Evolutionary conservation across 2,329 filamentous ascomycete genomes (phyloP).

Genomic region (Sporothrix schenckii): DNA sequence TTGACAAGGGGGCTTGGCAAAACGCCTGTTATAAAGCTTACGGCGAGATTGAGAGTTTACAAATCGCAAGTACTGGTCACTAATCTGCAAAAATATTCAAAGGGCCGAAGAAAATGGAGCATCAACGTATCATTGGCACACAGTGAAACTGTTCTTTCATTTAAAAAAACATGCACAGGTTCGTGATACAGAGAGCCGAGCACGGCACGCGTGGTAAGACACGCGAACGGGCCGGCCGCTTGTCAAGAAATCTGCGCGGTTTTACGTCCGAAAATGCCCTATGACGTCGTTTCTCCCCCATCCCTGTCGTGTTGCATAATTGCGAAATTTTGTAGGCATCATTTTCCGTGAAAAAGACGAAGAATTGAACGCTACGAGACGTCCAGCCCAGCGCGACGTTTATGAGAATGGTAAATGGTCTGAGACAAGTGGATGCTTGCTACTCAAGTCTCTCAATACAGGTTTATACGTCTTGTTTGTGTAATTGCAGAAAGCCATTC

Average conservation of each 20-base stretch:
- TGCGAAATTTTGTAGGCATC: conserved; percentile 1
- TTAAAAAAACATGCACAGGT: too few species aligned
- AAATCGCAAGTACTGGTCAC: neutral
- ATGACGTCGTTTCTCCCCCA: conserved; percentile 9
- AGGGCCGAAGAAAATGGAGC: neutral
- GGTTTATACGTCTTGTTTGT: too few species aligned
- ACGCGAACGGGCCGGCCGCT: neutral
- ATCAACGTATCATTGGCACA: too few species aligned
- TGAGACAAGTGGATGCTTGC: neutral
- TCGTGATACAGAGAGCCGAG: too few species aligned
- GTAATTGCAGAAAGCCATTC: too few species aligned
- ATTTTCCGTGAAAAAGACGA: neutral
- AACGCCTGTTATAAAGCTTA: neutral
- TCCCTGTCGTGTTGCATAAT: neutral
- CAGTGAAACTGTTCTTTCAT: neutral
- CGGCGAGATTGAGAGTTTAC: neutral
- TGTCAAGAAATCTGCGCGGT: conserved; percentile 8
- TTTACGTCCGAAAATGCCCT: neutral
- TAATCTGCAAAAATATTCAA: neutral
- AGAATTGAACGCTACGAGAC: neutral
- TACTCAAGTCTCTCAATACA: too few species aligned
- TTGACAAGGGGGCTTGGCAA: neutral
- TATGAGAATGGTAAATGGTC: neutral
- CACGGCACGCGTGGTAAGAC: neutral
- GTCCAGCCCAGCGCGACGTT: too few species aligned